A percentile compares a stretch with the other conserved stretches of the same genome.
These are phyloP conservation scores for Buddleja alternifolia DNA, from an alignment of 257 asterid species.

Conservation along the genomic window DNA sequence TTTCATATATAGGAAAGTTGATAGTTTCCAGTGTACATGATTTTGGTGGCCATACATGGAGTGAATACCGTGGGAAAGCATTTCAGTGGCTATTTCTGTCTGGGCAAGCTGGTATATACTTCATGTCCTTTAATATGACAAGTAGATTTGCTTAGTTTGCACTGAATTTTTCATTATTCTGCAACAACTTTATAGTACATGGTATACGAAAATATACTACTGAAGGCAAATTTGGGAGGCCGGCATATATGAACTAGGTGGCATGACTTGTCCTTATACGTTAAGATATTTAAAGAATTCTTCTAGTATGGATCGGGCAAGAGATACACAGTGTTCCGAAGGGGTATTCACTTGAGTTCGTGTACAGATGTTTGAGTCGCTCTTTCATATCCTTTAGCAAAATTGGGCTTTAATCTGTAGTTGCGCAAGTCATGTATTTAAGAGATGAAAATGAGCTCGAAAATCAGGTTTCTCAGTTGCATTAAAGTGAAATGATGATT, in stretches of 20 bases:
- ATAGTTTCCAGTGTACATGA: conserved; percentile 35
- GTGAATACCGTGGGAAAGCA: conserved; percentile 34
- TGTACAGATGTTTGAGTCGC: not conserved
- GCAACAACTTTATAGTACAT: not conserved
- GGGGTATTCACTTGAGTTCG: not conserved
- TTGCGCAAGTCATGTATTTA: not conserved
- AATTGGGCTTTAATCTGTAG: not conserved
- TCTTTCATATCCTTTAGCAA: not conserved
- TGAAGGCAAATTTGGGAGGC: not conserved
- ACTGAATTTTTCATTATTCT: conserved; percentile 4
- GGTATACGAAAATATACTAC: not conserved
- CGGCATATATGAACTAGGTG: not conserved
- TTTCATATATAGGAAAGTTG: conserved; percentile 41
- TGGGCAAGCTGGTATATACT: conserved; percentile 70
- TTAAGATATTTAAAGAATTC: not conserved
- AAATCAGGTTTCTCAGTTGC: not conserved
- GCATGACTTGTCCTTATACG: not conserved
- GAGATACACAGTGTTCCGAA: not conserved
- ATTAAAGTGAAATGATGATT: not conserved
- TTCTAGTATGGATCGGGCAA: not conserved
- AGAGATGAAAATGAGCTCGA: not conserved
- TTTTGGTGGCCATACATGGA: conserved; percentile 49
- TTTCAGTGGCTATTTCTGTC: conserved; percentile 64
- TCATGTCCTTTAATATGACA: not conserved
- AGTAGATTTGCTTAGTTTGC: conserved; percentile 1